These are phyloP conservation scores for Amphirosellinia nigrospora DNA, from an alignment of 495 filamentous ascomycete genomes.

Conservation along the genomic window DNA sequence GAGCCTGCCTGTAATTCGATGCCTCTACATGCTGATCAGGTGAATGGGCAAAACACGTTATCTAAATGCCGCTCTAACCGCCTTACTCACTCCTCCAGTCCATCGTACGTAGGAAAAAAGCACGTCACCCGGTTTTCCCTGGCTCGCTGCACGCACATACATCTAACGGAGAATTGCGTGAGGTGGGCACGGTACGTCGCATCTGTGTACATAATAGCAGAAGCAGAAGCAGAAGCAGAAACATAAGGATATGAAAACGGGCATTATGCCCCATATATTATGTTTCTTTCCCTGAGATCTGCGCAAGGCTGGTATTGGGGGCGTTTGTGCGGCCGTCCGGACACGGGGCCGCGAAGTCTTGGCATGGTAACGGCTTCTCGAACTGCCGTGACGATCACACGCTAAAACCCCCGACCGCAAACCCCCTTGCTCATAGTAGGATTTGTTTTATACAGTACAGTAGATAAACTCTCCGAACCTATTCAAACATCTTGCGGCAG, in stretches of 20 bases:
- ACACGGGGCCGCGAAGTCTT: not conserved
- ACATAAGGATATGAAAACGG: not conserved
- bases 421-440: not conserved
- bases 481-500: not conserved
- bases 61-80: not conserved
- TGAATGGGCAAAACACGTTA: not conserved
- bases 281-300: not conserved
- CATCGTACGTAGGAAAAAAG: not conserved
- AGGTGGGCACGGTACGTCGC: not conserved
- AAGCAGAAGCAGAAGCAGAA: not conserved
- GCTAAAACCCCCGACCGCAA: not conserved
- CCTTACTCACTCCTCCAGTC: not conserved
- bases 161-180: not conserved
- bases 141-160: not conserved
- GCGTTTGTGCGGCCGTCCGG: not conserved
- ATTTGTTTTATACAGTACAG: not conserved
- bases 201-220: not conserved
- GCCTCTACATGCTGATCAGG: not conserved
- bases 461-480: not conserved
- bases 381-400: slow-evolving; percentile 19
- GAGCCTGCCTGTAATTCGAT: not conserved
- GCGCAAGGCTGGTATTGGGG: not conserved
- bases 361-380: not conserved
- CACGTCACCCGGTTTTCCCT: not conserved
- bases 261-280: not conserved